Evolutionary conservation across 495 filamentous ascomycete species (phyloP).

Genomic region (Penicillium coprophilum): DNA sequence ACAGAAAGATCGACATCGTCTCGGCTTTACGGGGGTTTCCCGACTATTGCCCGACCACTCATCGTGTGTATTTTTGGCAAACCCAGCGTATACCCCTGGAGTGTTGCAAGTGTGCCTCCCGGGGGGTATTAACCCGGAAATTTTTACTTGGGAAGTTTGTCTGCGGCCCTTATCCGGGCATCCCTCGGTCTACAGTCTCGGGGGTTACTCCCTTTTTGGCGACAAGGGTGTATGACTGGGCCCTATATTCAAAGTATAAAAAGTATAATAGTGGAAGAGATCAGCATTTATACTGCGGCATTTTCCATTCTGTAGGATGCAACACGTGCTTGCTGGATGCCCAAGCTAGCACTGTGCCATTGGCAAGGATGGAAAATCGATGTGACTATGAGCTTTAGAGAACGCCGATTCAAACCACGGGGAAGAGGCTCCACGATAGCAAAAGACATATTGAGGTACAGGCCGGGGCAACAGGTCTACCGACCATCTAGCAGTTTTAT

Average conservation of each 20-base stretch:
- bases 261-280: conserved; percentile 40
- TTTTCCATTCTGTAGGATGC: neutral
- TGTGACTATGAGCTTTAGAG: no score
- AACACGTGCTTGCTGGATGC: no score
- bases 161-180: conserved; percentile 31
- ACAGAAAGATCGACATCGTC: conserved; percentile 13
- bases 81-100: conserved; percentile 18
- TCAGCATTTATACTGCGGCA: neutral
- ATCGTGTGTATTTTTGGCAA: conserved; percentile 3
- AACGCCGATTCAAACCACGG: no score
- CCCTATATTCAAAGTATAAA: conserved; percentile 52
- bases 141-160: conserved; percentile 32
- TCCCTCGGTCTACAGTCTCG: conserved; percentile 39
- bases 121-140: neutral
- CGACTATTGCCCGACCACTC: conserved; percentile 12
- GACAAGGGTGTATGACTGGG: conserved; percentile 42
- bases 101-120: conserved; percentile 17
- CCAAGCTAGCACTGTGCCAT: no score
- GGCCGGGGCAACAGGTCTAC: no score
- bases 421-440: no score
- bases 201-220: conserved; percentile 43
- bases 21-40: conserved; percentile 11
- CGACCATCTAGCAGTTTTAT: no score
- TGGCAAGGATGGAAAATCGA: no score
- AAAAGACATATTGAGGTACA: no score